Evolutionary conservation across 352 stramenopile species (phyloP), one percentile per base, ranked within the genome.

Genomic region (Pythium apleroticum): DNA sequence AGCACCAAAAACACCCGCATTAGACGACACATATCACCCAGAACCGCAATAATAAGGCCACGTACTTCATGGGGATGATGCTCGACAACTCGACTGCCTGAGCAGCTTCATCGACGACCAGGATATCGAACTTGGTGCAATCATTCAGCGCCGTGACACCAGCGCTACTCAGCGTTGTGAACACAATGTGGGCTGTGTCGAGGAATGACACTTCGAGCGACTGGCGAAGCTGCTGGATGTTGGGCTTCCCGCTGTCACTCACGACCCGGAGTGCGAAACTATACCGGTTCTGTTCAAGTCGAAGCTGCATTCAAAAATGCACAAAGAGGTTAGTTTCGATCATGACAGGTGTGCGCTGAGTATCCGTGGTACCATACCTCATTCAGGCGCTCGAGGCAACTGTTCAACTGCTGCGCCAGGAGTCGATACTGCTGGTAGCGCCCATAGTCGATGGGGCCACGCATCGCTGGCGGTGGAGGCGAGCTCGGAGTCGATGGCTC

Each of bases 181-280:
- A 98, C 3, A 97, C 86, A 45, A 98, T 92, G 45, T 98, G 90
- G 10, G 91, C 91, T 37, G 86, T 95, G 68, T 97, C 91, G 22
- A 96, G 68, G 54, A 96, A 93, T 3, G 86, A 95, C 24, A 91
- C 85, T 63, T 96, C 87, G 7, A 96, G 71, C 2, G 80, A 90
- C 57, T 96, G 85, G 1, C 87, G 84, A 20, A 85, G 88, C 28
- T 78, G 75, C 48, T 89, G 80, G 14, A 50, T 50, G 43, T 66
- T 84, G 1, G 82, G 73, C 60, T 88, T 91, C 9, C 84, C 83
- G 48, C 78, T 84, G 30, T 91, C 79, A 28, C 75, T 81, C 7
- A 88, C 74, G 11, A 79, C 77, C 74, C 82, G 76, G 27, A 86
- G 75, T 19, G 87, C 87, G 53, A 91, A 88, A 41, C 90, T 72